Evolutionary conservation across 2,329 filamentous ascomycete genomes (phyloP), one percentile per base, ranked within the genome.

Genomic region (Teratosphaeria destructans): DNA sequence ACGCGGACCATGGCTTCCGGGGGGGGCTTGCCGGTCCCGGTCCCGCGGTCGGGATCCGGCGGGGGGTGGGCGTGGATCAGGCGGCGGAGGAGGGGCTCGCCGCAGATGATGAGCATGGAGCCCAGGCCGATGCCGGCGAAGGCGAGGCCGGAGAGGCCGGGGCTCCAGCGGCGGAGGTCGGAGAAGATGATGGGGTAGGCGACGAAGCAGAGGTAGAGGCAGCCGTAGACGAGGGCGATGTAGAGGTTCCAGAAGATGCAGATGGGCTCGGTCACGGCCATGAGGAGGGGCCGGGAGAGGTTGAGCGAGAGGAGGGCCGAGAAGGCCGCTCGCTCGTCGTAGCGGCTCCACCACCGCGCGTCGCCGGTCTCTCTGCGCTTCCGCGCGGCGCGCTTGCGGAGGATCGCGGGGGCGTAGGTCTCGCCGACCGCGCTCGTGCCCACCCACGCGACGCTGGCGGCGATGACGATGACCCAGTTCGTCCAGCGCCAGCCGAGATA

Each of bases 151-250:
- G 86, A 84, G 39, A 88, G 74, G 1, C 88, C 86, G 0, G 87
- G 78, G 2, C 80, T 80, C 92, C 91, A 96, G 61, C 89, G 89
- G 19, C 92, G 87, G 60, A 84, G 75, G 49, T 87, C 78, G 11
- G 80, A 79, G 74, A 94, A 96, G 60, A 95, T 87, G 61, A 95
- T 87, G 0, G 91, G 91, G 71, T 95, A 95, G 12, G 89, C 90
- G 16, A 95, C 29, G 76, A 96, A 96, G 74, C 90, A 95, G 35
- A 96, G 84, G 69, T 94, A 94, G 1, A 96, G 78, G 49, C 95
- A 90, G 19, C 85, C 89, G 71, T 96, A 96, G 39, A 95, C 84
- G 47, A 95, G 77, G 0, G 88, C 82, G 63, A 88, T 83, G 65
- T 87, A 88, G 37, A 85, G 72, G 67, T 87, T 82, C 85, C 85